Evolutionary conservation across 2,329 filamentous ascomycete species (phyloP), one percentile per base, ranked within the genome.

Genomic region (Herpotrichia juniperi): DNA sequence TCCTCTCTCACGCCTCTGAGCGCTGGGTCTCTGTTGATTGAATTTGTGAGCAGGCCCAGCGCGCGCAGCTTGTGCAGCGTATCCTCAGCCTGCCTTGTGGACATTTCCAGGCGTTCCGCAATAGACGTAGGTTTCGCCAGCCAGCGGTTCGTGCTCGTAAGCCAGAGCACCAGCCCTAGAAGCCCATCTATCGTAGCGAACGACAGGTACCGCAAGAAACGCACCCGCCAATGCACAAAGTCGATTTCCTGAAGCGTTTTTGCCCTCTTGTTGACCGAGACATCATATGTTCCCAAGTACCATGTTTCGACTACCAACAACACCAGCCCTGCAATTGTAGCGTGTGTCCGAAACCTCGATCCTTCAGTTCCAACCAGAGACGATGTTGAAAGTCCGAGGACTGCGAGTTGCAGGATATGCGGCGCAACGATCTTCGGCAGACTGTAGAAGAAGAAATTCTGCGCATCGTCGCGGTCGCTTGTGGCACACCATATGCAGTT

Each of bases 401-500:
- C 74, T 48, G 84, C 74, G 45, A 96, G 81, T 75, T 97, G 94
- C 42, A 87, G 68, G 8, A 97, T 77, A 74, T 99, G 93, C n/a
- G 90, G 88, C 12, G 85, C 79, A 1, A 93, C 65, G 7, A 96
- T 77, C 22, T 84, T 80, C 0, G 93, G 90, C 0, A 96, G 75
- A 12, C 89, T 87, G 75, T 96, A 97, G 70, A 90, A 83, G 43
- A 96, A 81, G 77, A 92, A 97, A 35, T 83, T 85, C 31, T 78
- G 79, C 4, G 85, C 81, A 42, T 89, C 85, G 52, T 90, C 87
- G n/a, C 85, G 77, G 45, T 78, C 80, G 17, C 85, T 48, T 3
- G 61, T 53, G 21, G 84, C 76, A 81, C 93, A 97, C 77, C 96
- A 96, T n/a, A 85, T 82, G 72, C 93, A 97, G 52, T 85, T 80